A percentile compares a stretch with the other conserved stretches of the same genome.
phyloP scores from a whole-genome alignment of 306 rosid species.

The Biancaea sappan region DNA sequence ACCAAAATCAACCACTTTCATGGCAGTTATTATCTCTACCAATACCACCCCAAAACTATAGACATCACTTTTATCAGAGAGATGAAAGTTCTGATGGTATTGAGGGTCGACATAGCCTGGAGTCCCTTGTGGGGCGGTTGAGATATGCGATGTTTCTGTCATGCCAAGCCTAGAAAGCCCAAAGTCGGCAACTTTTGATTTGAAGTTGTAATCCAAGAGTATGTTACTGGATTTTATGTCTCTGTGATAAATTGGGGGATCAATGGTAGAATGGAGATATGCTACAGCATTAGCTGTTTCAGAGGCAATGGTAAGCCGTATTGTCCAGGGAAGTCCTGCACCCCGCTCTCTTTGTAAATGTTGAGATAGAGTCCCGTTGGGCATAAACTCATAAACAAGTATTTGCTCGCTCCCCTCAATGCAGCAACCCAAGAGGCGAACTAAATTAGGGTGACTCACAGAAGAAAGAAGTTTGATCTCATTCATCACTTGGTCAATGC shows the following conservation, averaged over 20 bases:
- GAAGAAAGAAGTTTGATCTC: constrained; percentile 94
- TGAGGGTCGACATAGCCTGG: constrained; percentile 98
- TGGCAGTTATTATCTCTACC: constrained; percentile 89
- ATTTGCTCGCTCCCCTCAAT: constrained; percentile 91
- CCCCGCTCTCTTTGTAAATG: constrained; percentile 80
- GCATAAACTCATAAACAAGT: constrained; percentile 90
- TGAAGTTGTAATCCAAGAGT: constrained; percentile 75
- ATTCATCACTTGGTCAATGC: constrained; percentile 89
- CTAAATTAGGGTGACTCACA: constrained; percentile 92
- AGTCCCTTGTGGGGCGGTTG: constrained; percentile 99
- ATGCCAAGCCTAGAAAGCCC: constrained; percentile 96
- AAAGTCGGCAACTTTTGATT: constrained; percentile 95
- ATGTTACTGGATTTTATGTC: constrained; percentile 94
- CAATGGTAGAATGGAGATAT: constrained; percentile 81
- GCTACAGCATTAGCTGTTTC: constrained; percentile 93
- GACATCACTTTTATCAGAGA: constrained; percentile 94
- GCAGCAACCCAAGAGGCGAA: constrained; percentile 95
- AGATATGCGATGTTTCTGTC: constrained; percentile 83
- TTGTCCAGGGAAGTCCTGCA: constrained; percentile 85
- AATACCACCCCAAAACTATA: constrained; percentile 97
- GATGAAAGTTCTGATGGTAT: constrained; percentile 95
- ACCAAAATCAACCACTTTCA: constrained; percentile 90
- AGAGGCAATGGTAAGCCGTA: constrained; percentile 78
- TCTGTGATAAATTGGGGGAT: constrained; percentile 96
- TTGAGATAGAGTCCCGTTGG: constrained; percentile 83